A percentile compares a stretch with the other conserved stretches of the same genome.
phyloP scores from a whole-genome alignment of 495 filamentous ascomycete species.

The Aspergillus leporis region DNA sequence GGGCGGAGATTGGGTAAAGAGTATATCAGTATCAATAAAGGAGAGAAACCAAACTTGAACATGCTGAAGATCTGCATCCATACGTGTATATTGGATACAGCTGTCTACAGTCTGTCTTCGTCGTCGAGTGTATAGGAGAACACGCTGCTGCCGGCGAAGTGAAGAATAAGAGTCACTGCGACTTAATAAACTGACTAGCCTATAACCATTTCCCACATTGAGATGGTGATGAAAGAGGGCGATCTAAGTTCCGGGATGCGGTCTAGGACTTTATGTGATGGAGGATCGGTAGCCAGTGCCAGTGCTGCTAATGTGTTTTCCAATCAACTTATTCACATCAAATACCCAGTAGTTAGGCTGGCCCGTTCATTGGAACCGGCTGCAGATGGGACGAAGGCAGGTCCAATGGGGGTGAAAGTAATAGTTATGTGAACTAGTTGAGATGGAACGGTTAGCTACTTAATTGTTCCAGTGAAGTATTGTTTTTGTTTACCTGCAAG shows the following conservation, averaged over 20 bases:
- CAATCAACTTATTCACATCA: slow-evolving; percentile 75
- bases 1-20: too few species aligned
- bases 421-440: slow-evolving; percentile 73
- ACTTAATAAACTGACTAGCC: slow-evolving; percentile 77
- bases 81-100: slow-evolving; percentile 83
- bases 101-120: slow-evolving; percentile 51
- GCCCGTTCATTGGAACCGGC: slow-evolving; percentile 55
- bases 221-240: slow-evolving; percentile 66
- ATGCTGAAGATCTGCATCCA: slow-evolving; percentile 93
- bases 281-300: slow-evolving; percentile 76
- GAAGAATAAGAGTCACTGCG: slow-evolving; percentile 64
- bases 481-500: slow-evolving; percentile 50
- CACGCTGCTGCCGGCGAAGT: slow-evolving; percentile 55
- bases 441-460: background rate
- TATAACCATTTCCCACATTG: slow-evolving; percentile 91
- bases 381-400: slow-evolving; percentile 75
- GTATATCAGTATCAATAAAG: background rate
- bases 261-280: slow-evolving; percentile 68
- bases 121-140: slow-evolving; percentile 49
- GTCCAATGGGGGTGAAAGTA: slow-evolving; percentile 74
- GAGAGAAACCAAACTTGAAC: slow-evolving; percentile 59
- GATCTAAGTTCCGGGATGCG: slow-evolving; percentile 68
- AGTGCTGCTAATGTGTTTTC: slow-evolving; percentile 55
- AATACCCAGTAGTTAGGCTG: slow-evolving; percentile 75
- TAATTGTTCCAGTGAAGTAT: background rate